A percentile compares a stretch with the other conserved stretches of the same genome.
Conservation (phyloP, 352 stramenopile genomes). For the Globisporangium splendens region DNA sequence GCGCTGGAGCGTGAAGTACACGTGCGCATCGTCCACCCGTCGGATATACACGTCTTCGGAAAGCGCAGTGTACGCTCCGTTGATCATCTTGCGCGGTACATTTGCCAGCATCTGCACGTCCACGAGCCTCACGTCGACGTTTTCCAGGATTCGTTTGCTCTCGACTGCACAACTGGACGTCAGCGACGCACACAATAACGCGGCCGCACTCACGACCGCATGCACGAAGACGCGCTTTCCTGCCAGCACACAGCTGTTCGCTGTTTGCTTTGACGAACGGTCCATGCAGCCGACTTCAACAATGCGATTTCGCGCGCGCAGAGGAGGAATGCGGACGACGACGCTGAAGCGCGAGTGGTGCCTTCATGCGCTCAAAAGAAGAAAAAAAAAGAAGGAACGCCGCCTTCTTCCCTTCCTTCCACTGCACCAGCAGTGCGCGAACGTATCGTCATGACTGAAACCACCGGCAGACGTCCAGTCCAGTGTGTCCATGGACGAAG, state of each 20-base stretch:
- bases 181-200: too few species aligned
- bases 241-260: too few species aligned
- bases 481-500: not conserved
- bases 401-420: too few species aligned
- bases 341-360: too few species aligned
- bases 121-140: conserved; percentile 15
- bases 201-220: too few species aligned
- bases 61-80: conserved; percentile 26
- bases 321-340: too few species aligned
- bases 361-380: not conserved
- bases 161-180: not conserved
- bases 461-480: not conserved
- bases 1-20: conserved; percentile 36
- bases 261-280: too few species aligned
- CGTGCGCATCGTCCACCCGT: conserved; percentile 19
- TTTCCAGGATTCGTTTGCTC: not conserved
- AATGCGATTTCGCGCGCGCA: too few species aligned
- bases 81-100: conserved; percentile 26
- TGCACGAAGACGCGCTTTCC: too few species aligned
- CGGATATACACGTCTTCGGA: conserved; percentile 24
- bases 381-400: not conserved
- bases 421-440: not conserved
- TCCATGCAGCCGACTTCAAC: too few species aligned
- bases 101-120: conserved; percentile 16
- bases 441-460: not conserved